Base-by-base conservation (phyloP, 495 filamentous ascomycete species). In the Bacidia gigantensis region DNA sequence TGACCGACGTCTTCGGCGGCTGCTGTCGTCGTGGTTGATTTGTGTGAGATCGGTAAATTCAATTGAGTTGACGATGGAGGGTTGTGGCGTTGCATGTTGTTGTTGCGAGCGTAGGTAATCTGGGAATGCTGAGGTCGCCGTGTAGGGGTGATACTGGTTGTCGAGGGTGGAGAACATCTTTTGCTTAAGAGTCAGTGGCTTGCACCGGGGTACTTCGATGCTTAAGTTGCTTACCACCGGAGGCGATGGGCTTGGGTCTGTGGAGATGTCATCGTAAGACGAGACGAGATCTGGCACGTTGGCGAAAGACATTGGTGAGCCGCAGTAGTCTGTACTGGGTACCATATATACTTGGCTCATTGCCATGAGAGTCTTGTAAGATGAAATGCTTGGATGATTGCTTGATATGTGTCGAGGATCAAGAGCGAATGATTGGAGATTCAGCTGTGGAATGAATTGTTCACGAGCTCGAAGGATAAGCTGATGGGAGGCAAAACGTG, bases 21-120 rank as follows among this genome's bases (percentile, higher is more conserved):
- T 14, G 17, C 2, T 35, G 38, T 62, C 57, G 44, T 59, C 59
- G 24, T 54, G 29, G 35, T 59, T 50, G 22, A 54, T 59, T 12
- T 32, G 50, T 5, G 59, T 62, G 40, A 62, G 59, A 41, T 62
- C 59, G 20, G 57, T 62, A 56, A 62, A 62, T 42, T 62, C 59
- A 49, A 62, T 59, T 2, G 54, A 56, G 49, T 55, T 58, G 51
- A 57, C 45, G 26, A 58, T 46, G 24, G 49, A 43, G 43, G 56
- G 53, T 29, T 42, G 40, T 21, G 32, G 35, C 11, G 40, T 52
- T n/a, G n/a, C n/a, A n/a, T 9, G 7, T 42, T 48, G 45, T 49
- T 60, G 51, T 14, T 49, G 10, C 29, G 29, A 35, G 29, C 56
- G 41, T 26, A 54, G 2, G 41, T 57, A 57, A 42, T 60, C 55